Conservation (phyloP, 2,329 filamentous ascomycete genomes). For the Thelonectria discophora region DNA sequence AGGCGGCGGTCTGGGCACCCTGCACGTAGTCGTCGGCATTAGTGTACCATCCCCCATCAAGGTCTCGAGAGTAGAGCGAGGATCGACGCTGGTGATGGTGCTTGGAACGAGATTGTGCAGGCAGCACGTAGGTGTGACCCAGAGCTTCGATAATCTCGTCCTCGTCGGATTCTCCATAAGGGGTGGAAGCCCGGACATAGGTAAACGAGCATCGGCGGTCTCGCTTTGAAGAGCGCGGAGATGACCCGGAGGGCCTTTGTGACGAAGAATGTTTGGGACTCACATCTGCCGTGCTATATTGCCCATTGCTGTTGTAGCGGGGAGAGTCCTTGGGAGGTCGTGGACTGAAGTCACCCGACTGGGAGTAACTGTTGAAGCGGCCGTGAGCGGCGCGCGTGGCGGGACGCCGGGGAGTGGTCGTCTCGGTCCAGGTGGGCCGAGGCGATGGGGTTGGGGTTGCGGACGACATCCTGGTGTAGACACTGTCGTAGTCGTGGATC, state of each 20-base stretch:
- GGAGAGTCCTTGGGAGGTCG: conserved; percentile 64
- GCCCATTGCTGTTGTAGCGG: conserved; percentile 68
- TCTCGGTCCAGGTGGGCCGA: conserved; percentile 60
- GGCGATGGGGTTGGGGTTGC: conserved; percentile 67
- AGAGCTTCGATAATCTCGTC: conserved; percentile 66
- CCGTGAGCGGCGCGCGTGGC: conserved; percentile 59
- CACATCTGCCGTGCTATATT: conserved; percentile 73
- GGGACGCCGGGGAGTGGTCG: conserved; percentile 62
- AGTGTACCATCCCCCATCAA: conserved; percentile 65
- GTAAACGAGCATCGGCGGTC: conserved; percentile 66
- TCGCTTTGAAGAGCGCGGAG: conserved; percentile 51
- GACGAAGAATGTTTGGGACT: conserved; percentile 63
- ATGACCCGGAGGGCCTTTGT: conserved; percentile 50
- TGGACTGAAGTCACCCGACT: conserved; percentile 50
- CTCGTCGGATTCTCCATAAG: conserved; percentile 71
- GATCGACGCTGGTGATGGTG: conserved; percentile 44
- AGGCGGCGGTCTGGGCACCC: conserved; percentile 47
- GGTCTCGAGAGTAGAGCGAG: conserved; percentile 50
- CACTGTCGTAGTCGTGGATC: conserved; percentile 58
- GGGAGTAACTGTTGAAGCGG: conserved; percentile 51
- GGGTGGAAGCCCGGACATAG: conserved; percentile 66
- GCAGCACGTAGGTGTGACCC: conserved; percentile 63
- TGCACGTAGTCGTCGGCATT: conserved; percentile 66
- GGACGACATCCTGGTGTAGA: conserved; percentile 60
- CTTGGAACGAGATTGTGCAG: conserved; percentile 56